Evolutionary conservation across 2,329 filamentous ascomycete genomes (phyloP), one percentile per base, ranked within the genome.

Genomic region (Colletotrichum salicis): DNA sequence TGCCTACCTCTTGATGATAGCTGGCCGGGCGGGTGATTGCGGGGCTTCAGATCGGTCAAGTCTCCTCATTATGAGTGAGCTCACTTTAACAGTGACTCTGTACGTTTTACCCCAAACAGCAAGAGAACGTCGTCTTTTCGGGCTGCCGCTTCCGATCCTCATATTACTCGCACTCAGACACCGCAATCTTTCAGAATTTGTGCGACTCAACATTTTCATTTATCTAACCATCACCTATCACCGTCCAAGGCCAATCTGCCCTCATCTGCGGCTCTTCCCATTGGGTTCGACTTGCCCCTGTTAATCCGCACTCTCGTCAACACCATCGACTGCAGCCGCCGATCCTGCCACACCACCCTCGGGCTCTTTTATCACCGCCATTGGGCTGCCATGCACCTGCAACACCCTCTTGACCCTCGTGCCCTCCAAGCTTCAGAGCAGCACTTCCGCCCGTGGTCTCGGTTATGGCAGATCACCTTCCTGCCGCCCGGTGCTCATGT

Each of bases 291-390:
- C 27, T 19, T 60, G 37, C 54, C 69, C 64, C 52, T 71, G 65
- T 31, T 59, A 64, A 64, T 60, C 54, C 35, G 59, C 45, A 69
- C 33, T 33, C 65, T 64, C 65, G n/a, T 69, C 48, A 55, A 63
- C 56, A 37, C 59, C 64, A 68, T 60, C 69, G 55, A 64, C 59
- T 59, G 59, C 64, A 69, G 45, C 65, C 69, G 69, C 69, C 59
- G 65, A 71, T 71, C 69, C 69, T 68, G 58, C 65, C 69, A 71
- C 69, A 71, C 69, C 45, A 68, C 37, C 54, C 59, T 71, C 69
- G 65, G 65, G 65, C 55, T 35, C 59, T 64, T 55, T 4, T 54
- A 64, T 11, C 41, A 33, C 45, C 54, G 22, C 54, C 58, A 71
- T 71, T 59, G 55, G 69, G 69, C 65, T 71, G 69, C 65, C 41